Base-by-base conservation (phyloP, 768 basidiomycete genomes). In the Jaapia argillacea region DNA sequence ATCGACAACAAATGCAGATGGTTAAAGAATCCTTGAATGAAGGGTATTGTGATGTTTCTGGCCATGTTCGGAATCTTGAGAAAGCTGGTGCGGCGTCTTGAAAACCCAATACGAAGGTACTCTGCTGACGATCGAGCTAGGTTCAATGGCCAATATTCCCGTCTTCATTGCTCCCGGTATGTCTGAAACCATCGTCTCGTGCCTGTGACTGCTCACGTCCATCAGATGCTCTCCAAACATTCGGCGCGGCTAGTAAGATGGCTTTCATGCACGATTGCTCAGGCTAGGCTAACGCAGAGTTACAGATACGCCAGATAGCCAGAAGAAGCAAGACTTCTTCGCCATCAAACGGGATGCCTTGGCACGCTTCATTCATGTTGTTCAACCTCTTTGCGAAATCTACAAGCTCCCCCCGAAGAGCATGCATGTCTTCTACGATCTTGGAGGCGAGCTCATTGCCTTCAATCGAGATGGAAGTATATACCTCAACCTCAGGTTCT, bases 401-500 rank as follows among this genome's bases (percentile, higher is more conserved):
- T 98, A 89, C 59, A 70, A 72, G 49, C 73, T 97, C 26, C 80
- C 89, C 1, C 61, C 78, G 22, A 63, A 73, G 0, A 83, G 82
- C 37, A 52, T 96, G 45, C 88, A 94, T 52, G 72, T 99, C 4
- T 98, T 98, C 59, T 84, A 80, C 60, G 93, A 98, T 55, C 57
- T 70, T 18, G 64, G 67, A 4, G 93, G 94, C 1, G 81, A 79
- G 1, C 63, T 86, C 10, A 94, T 98, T 43, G 96, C 92, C 1
- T 98, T 99, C 69, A 99, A 97, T 58, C 70, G 91, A 22, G 78
- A 78, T 39, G 90, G 85, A 2, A 85, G 84, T 46, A 70, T 98
- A 13, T 98, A 90, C 62, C 61, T 96, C 46, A 98, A 96, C 57
- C 63, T 90, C 20, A 72, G 91, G 18, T 94, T 82, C 58, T 92